These are phyloP conservation scores for Coprinopsis marcescibilis DNA, from an alignment of 768 basidiomycete genomes.

Conservation along the genomic window DNA sequence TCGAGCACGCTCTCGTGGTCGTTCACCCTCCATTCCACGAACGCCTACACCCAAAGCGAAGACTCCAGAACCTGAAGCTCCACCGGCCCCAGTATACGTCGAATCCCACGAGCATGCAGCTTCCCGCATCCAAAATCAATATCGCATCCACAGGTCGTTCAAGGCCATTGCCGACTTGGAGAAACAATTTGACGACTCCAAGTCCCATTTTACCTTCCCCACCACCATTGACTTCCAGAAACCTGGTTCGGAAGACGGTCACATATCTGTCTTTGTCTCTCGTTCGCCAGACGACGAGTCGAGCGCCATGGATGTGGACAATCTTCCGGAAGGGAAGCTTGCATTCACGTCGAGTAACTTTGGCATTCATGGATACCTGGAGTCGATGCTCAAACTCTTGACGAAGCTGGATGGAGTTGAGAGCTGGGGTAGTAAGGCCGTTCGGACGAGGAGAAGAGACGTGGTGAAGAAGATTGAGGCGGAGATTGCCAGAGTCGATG, in stretches of 20 bases:
- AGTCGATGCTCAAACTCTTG: slow-evolving; percentile 58
- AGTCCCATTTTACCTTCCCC: slow-evolving; percentile 38
- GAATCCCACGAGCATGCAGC: slow-evolving; percentile 37
- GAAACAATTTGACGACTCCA: slow-evolving; percentile 38
- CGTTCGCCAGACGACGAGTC: slow-evolving; percentile 16
- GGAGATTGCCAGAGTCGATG: slow-evolving; percentile 51
- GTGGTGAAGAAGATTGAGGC: slow-evolving; percentile 55
- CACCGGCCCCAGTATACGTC: slow-evolving; percentile 17
- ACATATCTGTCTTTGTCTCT: slow-evolving; percentile 22
- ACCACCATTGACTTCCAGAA: slow-evolving; percentile 42
- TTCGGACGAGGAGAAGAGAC: slow-evolving; percentile 45
- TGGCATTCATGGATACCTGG: slow-evolving; percentile 54
- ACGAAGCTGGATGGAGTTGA: slow-evolving; percentile 63
- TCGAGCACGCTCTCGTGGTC: slow-evolving; percentile 1
- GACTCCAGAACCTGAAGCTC: slow-evolving; percentile 6
- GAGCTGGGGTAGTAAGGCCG: slow-evolving; percentile 49
- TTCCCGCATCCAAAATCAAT: slow-evolving; percentile 40
- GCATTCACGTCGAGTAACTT: slow-evolving; percentile 60
- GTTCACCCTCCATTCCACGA: neutral
- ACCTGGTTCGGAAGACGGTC: slow-evolving; percentile 22
- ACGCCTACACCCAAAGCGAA: slow-evolving; percentile 3
- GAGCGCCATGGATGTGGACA: slow-evolving; percentile 17
- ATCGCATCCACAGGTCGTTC: slow-evolving; percentile 39
- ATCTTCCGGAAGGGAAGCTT: slow-evolving; percentile 32
- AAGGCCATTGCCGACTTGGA: slow-evolving; percentile 33